phyloP scores from a whole-genome alignment of 176 grass and related monocot species.

The Triticum aestivum region DNA sequence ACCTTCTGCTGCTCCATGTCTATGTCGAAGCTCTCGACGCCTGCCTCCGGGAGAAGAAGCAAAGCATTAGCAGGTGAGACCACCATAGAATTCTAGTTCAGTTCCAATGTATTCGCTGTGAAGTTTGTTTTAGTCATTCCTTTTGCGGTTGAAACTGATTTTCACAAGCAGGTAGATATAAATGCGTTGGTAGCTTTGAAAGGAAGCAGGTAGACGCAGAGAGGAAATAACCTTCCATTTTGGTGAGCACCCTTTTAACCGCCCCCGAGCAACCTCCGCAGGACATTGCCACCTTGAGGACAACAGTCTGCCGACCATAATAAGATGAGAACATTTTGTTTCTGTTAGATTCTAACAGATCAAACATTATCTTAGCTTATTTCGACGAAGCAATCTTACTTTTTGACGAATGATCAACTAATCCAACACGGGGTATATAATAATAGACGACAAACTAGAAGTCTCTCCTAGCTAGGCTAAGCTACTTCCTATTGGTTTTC shows the following conservation, averaged over 20 bases:
- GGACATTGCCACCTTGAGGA: conserved; percentile 86
- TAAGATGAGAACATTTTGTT: not conserved
- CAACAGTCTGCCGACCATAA: conserved; percentile 56
- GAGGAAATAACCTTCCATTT: conserved; percentile 66
- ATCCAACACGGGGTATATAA: not conserved
- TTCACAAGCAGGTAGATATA: not conserved
- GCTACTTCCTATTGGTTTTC: not conserved
- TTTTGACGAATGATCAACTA: not conserved
- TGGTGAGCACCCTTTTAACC: conserved; percentile 70
- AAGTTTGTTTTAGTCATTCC: not conserved
- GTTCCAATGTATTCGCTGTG: not conserved
- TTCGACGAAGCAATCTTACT: too few species aligned
- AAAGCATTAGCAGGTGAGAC: not conserved
- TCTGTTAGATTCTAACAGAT: not conserved
- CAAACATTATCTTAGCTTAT: not conserved
- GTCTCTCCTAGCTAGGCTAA: not conserved
- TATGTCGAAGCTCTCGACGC: conserved; percentile 83
- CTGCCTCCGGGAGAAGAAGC: conserved; percentile 29
- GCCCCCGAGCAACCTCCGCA: conserved; percentile 77
- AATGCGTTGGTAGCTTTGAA: not conserved
- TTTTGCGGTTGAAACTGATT: not conserved
- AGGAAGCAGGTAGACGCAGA: not conserved
- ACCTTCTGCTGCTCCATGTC: conserved; percentile 88
- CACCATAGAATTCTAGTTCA: not conserved
- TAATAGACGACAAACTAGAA: not conserved